Conservation (phyloP, 176 grass and related monocot species). For the Sorghum bicolor region Sorghum_bicolor_NCBIv3 NC_012878.2:54627001-54627500, state of each 20-base stretch:
- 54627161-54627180: slow-evolving; percentile 63
- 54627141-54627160: slow-evolving; percentile 72
- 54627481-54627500: background rate
- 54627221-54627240: slow-evolving; percentile 1
- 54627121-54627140: slow-evolving; percentile 65
- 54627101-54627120: slow-evolving; percentile 14
- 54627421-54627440: background rate
- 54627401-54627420: background rate
- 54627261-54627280: slow-evolving; percentile 57
- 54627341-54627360: slow-evolving; percentile 94
- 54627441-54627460: background rate
- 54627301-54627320: slow-evolving; percentile 81
- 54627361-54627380: slow-evolving; percentile 90
- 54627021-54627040: background rate
- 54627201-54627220: background rate
- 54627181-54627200: slow-evolving; percentile 59
- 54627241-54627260: background rate
- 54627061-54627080: slow-evolving; percentile 8
- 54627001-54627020: slow-evolving; percentile 6
- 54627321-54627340: slow-evolving; percentile 62
- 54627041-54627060: background rate
- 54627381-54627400: slow-evolving; percentile 73
- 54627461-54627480: background rate
- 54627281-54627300: slow-evolving; percentile 96
- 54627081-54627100: slow-evolving; percentile 14